Base-by-base conservation (phyloP, 306 rosid species). In the Gynostemma pentaphyllum region DNA sequence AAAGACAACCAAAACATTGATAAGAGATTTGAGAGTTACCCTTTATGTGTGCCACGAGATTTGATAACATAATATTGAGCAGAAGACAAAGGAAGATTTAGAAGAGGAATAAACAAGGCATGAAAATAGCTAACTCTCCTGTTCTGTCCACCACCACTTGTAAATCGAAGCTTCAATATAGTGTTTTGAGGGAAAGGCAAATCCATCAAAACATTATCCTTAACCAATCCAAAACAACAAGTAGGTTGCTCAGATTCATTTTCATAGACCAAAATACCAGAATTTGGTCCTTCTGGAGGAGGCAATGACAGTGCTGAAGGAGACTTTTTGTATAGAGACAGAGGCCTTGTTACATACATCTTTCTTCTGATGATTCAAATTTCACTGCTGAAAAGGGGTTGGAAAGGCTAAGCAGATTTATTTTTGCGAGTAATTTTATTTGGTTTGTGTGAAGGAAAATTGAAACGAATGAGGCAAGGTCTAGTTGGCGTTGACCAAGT, bases 181-280 rank as follows among this genome's bases (percentile, higher is more conserved):
- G 48, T 45, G 73, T 89, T 82, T 79, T 89, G 97, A 68, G 86
- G 95, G 44, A 89, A 74, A 26, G 97, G 97, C 45, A 80, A 70
- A 3, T 15, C 64, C 49, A 71, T 74, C 36, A 89, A 63, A 62
- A 66, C 73, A 40, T 71, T 72, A 59, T n/a, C 68, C 49, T 68
- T 49, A 45, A 76, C 75, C 13, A 81, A 32, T 26, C 87, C 89
- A 36, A 80, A 66, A 67, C 79, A 86, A 22, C 80, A 66, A 7
- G 23, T 75, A 46, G 78, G 57, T 54, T 76, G 75, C 15, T 73
- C 34, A 47, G 73, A 5, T 28, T 28, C 83, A 9, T 71, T 81
- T 66, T 86, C 95, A 70, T 86, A 80, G 50, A 89, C 88, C 41
- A 89, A 72, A 68, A 83, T 70, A 0, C 91, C 89, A 56, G 91